Evolutionary conservation across 2,329 filamentous ascomycete genomes (phyloP), one percentile per base, ranked within the genome.

Genomic region (Drechmeria coniospora): DNA sequence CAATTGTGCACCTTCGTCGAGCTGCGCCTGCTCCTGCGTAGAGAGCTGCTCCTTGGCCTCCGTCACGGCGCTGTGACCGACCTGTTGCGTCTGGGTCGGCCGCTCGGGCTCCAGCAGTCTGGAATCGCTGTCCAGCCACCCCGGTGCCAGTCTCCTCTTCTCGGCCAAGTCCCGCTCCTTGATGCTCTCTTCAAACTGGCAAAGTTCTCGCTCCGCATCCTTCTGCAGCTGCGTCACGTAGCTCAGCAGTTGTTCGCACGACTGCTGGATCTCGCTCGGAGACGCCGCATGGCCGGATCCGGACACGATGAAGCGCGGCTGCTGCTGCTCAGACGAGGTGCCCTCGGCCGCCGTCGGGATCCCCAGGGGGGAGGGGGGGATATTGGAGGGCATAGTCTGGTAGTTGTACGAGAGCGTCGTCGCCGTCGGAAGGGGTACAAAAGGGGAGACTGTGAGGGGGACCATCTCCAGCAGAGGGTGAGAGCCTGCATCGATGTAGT

Each of bases 381-480:
- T 70, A 2, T 83, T 79, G 1, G 83, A 87, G 0, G 87, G 82
- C 47, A 95, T 77, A 8, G 74, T 68, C 49, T 86, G 87, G 67
- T 94, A 95, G 41, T 83, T 92, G 61, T 95, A 95, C 15, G 90
- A 87, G 6, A 98, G 72, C 1, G 86, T 93, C 13, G 86, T 80
- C 15, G 87, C 79, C 17, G 81, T 78, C 8, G 90, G 90, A 18
- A 98, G 76, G 34, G 78, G 79, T 43, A 95, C 73, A 59, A 94
- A 94, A 15, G 90, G 90, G 3, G 87, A 94, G 24, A 95, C 84
- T 27, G 84, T 92, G 30, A 98, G 62, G 17, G 90, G 84, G 22
- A 95, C 74, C 57, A 98, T 90, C 39, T 86, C 80, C 25, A 98
- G 74, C 38, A 94, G 72, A 11, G 79, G 81, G 56, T 94, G 84